Percentiles rank a stretch among this genome's conserved stretches.
Conservation (phyloP, 2,329 filamentous ascomycete species). For the Rhynchosporium graminicola region DNA sequence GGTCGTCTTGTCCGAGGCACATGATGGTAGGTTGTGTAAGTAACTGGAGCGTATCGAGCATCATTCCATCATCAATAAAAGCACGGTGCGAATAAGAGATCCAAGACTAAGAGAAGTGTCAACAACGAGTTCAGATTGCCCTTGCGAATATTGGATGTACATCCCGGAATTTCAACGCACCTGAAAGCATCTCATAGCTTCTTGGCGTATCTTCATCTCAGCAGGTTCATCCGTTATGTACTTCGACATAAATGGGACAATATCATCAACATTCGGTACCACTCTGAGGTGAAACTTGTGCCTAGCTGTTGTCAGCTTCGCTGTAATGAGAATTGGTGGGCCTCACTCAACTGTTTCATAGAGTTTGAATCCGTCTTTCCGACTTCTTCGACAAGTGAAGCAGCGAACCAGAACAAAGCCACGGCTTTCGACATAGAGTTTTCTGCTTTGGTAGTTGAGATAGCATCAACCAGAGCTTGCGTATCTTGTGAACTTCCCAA, state of each 20-base stretch:
- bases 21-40: slow-evolving; percentile 61
- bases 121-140: slow-evolving; percentile 6
- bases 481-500: slow-evolving; percentile 48
- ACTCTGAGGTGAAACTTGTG: slow-evolving; percentile 53
- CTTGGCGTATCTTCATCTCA: slow-evolving; percentile 49
- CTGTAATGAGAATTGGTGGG: slow-evolving; percentile 13
- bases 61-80: slow-evolving; percentile 56
- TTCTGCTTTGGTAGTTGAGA: slow-evolving; percentile 51
- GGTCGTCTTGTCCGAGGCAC: slow-evolving; percentile 58
- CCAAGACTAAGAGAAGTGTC: slow-evolving; percentile 58
- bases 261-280: slow-evolving; percentile 52
- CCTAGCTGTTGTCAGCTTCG: slow-evolving; percentile 32
- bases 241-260: slow-evolving; percentile 49
- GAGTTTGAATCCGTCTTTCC: slow-evolving; percentile 66
- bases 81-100: slow-evolving; percentile 70
- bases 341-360: slow-evolving; percentile 47
- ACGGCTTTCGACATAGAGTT: slow-evolving; percentile 36
- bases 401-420: slow-evolving; percentile 65
- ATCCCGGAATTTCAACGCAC: slow-evolving; percentile 42
- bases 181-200: slow-evolving; percentile 63
- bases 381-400: slow-evolving; percentile 64
- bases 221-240: slow-evolving; percentile 44
- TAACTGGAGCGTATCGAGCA: slow-evolving; percentile 59
- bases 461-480: slow-evolving; percentile 46
- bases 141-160: neutral